These are phyloP conservation scores for Fraxinus nigra DNA, from an alignment of 305 asterid species.

Conservation along the genomic window DNA sequence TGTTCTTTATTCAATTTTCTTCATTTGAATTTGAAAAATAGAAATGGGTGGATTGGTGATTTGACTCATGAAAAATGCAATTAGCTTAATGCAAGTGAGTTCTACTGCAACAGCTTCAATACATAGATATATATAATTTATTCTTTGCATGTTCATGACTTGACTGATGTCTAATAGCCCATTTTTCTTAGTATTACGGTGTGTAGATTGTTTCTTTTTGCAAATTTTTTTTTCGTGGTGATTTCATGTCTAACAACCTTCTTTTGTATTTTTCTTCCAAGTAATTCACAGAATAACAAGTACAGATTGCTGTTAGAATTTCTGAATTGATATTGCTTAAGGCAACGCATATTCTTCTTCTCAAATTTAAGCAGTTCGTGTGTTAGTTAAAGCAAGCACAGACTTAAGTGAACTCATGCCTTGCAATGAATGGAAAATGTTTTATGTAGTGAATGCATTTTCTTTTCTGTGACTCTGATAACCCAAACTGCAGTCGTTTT, in stretches of 20 bases:
- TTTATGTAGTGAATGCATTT: not conserved
- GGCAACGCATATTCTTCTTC: not conserved
- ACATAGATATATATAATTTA: not conserved
- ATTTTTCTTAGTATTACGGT: not conserved
- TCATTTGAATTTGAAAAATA: not conserved
- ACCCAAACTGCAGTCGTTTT: not conserved
- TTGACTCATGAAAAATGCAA: not conserved
- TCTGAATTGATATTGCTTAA: not conserved
- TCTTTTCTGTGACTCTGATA: not conserved
- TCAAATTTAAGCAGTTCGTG: not conserved
- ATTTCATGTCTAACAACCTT: not conserved
- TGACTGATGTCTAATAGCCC: not conserved
- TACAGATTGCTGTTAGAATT: not conserved
- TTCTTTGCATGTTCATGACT: not conserved
- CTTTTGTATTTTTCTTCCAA: not conserved
- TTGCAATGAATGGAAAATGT: not conserved
- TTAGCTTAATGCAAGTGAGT: constrained; percentile 22
- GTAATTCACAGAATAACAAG: not conserved
- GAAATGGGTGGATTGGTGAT: constrained; percentile 26
- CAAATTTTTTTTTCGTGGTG: not conserved
- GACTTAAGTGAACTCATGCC: not conserved
- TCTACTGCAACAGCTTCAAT: not conserved
- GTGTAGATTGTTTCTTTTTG: not conserved
- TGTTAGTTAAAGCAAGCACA: not conserved
- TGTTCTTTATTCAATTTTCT: not conserved